phyloP scores from a whole-genome alignment of 345 rosid genomes.

The Turnera subulata region DNA sequence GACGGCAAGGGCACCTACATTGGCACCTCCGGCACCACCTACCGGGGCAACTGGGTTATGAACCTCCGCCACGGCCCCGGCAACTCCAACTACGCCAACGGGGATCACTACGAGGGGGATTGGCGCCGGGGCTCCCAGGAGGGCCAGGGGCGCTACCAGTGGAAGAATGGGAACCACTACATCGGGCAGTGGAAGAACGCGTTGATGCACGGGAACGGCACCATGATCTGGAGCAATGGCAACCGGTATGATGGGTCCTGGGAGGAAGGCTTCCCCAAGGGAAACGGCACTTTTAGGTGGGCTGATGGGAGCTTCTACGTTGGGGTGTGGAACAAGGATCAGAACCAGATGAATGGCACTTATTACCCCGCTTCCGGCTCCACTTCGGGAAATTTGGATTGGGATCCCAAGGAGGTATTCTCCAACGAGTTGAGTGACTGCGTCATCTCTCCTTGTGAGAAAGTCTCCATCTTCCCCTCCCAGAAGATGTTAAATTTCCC shows the following conservation, averaged over 20 bases:
- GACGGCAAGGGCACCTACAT: slow-evolving; percentile 91
- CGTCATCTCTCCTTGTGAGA: slow-evolving; percentile 56
- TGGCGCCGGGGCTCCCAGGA: slow-evolving; percentile 87
- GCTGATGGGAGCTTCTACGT: slow-evolving; percentile 75
- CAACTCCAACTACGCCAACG: slow-evolving; percentile 55
- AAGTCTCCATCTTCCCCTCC: slow-evolving; percentile 60
- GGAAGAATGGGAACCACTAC: slow-evolving; percentile 75
- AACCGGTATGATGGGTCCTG: slow-evolving; percentile 89
- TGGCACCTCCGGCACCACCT: slow-evolving; percentile 60
- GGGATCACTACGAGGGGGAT: slow-evolving; percentile 84
- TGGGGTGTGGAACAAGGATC: slow-evolving; percentile 87
- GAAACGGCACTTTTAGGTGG: slow-evolving; percentile 80
- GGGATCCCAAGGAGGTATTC: slow-evolving; percentile 79
- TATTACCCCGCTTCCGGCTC: slow-evolving; percentile 60
- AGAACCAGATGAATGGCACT: slow-evolving; percentile 72
- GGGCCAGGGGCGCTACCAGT: slow-evolving; percentile 84
- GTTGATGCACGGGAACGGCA: slow-evolving; percentile 70
- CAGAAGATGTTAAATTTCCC: slow-evolving; percentile 75
- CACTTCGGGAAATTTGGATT: slow-evolving; percentile 44
- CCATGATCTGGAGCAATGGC: slow-evolving; percentile 76
- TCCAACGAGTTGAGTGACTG: slow-evolving; percentile 56
- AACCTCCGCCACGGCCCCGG: slow-evolving; percentile 88
- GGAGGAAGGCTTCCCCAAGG: slow-evolving; percentile 86
- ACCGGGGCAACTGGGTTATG: slow-evolving; percentile 84
- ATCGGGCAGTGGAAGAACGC: slow-evolving; percentile 85